Conservation (phyloP, 2,329 filamentous ascomycete species). For the Scedosporium aurantiacum region DNA sequence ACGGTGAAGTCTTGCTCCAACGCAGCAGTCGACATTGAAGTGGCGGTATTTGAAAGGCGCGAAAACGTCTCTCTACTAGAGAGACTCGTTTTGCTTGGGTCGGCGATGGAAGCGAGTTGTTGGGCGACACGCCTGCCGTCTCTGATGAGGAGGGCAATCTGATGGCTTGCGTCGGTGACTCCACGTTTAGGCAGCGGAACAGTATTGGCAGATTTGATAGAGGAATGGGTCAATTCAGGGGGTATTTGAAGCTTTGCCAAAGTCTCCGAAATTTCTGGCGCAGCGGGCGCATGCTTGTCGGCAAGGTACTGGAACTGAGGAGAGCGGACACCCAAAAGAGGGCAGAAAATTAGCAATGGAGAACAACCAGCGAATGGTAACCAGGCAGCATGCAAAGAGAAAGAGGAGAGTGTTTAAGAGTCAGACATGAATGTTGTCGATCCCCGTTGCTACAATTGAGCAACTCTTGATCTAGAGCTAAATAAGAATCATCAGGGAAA, state of each 20-base stretch:
- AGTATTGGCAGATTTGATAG: conserved; percentile 34
- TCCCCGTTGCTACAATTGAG: conserved; percentile 42
- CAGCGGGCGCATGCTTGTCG: conserved; percentile 56
- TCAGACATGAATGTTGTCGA: conserved; percentile 42
- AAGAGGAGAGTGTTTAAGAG: conserved; percentile 8
- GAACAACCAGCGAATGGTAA: background rate
- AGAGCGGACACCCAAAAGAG: background rate
- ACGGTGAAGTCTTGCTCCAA: conserved; percentile 89
- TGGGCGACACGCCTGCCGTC: conserved; percentile 51
- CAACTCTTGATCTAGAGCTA: conserved; percentile 82
- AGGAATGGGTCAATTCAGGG: conserved; percentile 34
- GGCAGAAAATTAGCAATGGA: background rate
- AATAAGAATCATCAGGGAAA: conserved; percentile 32
- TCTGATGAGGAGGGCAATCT: conserved; percentile 52
- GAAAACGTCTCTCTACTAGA: conserved; percentile 36
- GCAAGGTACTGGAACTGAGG: conserved; percentile 51
- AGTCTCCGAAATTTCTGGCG: conserved; percentile 55
- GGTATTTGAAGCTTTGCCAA: conserved; percentile 56
- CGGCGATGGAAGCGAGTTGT: conserved; percentile 35
- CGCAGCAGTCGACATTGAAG: conserved; percentile 47
- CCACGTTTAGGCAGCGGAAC: conserved; percentile 45
- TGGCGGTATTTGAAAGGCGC: conserved; percentile 31
- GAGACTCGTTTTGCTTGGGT: conserved; percentile 37
- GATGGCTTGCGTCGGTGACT: conserved; percentile 35
- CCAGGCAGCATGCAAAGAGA: background rate